Evolutionary conservation across 345 rosid species (phyloP).

Genomic region (Gossypium longicalyx): DNA sequence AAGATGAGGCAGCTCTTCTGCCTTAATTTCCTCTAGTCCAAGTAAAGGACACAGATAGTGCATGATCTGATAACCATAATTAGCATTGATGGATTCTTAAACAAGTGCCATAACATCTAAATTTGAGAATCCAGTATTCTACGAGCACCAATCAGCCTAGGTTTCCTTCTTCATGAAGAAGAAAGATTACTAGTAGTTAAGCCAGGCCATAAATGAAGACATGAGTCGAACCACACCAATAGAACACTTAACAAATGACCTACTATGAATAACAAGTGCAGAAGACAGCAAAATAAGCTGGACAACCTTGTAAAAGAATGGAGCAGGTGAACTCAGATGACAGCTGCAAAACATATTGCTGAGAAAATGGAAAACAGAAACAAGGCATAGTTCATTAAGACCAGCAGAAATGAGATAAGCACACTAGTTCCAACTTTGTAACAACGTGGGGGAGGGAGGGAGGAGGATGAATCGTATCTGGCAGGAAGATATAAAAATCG

Average conservation of each 20-base stretch:
- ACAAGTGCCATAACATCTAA: not conserved
- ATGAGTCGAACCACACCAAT: not conserved
- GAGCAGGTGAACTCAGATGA: not conserved
- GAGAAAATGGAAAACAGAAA: not conserved
- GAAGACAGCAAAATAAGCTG: not conserved
- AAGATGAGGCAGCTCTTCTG: not conserved
- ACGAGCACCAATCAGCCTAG: not conserved
- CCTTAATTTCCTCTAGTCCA: not conserved
- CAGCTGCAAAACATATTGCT: not conserved
- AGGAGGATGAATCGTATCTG: too few relatives aligned
- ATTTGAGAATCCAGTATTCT: slow-evolving; percentile 1
- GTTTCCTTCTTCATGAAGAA: not conserved
- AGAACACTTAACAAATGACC: not conserved
- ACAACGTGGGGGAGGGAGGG: too few relatives aligned
- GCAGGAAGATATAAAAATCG: not conserved
- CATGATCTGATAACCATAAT: not conserved
- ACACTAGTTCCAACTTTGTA: too few relatives aligned
- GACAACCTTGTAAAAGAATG: not conserved
- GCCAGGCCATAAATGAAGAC: not conserved
- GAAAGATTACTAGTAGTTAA: not conserved
- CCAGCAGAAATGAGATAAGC: too few relatives aligned
- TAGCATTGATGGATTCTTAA: not conserved
- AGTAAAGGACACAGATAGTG: not conserved
- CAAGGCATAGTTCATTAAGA: too few relatives aligned
- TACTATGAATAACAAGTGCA: not conserved